These are phyloP conservation scores for Orbilia javanica DNA, from an alignment of 2,329 filamentous ascomycete species.

Conservation along the genomic window DNA sequence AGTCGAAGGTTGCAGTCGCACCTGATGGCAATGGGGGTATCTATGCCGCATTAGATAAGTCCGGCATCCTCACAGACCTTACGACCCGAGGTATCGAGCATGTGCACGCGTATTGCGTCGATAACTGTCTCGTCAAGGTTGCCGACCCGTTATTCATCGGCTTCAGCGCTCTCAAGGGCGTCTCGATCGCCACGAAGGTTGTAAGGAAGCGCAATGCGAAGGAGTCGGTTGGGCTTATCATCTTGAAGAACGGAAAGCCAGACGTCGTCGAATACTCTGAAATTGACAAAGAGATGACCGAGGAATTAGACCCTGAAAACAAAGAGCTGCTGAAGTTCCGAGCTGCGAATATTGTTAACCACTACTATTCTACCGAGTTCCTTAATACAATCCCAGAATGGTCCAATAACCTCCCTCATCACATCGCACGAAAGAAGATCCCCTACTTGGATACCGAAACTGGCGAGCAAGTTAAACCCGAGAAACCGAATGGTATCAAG, in stretches of 20 bases:
- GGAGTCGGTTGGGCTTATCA: conserved; percentile 93
- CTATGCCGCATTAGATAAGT: conserved; percentile 88
- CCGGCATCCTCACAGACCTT: conserved; percentile 88
- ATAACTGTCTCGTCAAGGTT: conserved; percentile 99
- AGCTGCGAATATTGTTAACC: conserved; percentile 99
- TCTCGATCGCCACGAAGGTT: conserved; percentile 99
- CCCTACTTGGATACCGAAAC: conserved; percentile 81
- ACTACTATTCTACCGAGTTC: conserved; percentile 98
- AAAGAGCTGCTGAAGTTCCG: conserved; percentile 89
- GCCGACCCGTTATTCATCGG: conserved; percentile 96
- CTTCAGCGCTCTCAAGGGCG: conserved; percentile 86
- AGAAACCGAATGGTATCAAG: conserved; percentile 98
- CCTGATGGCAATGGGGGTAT: conserved; percentile 97
- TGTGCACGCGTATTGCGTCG: conserved; percentile 97
- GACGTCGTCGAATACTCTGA: conserved; percentile 99
- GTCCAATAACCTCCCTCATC: conserved; percentile 88
- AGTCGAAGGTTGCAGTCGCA: conserved; percentile 90
- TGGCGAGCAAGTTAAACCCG: conserved; percentile 86
- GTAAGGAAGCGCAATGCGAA: conserved; percentile 97
- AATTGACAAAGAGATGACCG: conserved; percentile 88
- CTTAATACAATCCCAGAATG: conserved; percentile 89
- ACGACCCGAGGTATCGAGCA: conserved; percentile 88
- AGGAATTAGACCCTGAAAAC: conserved; percentile 86
- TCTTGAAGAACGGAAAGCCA: conserved; percentile 94
- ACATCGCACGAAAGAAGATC: conserved; percentile 99